Evolutionary conservation across 2,329 filamentous ascomycete genomes (phyloP).

Genomic region (Mycocentrospora acerina): DNA sequence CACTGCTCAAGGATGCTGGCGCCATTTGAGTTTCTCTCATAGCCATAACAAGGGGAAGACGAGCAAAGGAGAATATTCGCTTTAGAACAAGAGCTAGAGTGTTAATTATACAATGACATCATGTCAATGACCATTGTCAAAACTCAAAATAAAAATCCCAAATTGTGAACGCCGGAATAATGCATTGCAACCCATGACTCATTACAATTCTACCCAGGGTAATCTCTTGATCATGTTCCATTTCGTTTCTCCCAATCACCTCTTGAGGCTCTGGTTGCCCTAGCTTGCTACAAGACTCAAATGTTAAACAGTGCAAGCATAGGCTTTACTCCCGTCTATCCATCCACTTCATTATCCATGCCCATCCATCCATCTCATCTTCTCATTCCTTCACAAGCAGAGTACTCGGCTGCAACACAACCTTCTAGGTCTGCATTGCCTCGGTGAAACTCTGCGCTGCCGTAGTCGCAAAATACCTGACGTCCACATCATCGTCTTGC

Average conservation of each 20-base stretch:
- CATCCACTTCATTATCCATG: conserved; percentile 33
- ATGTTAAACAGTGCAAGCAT: conserved; percentile 14
- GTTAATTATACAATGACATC: too few relatives aligned
- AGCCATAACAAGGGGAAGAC: too few relatives aligned
- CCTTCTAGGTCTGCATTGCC: conserved; percentile 43
- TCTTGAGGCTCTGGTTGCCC: conserved; percentile 9
- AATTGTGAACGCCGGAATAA: conserved; percentile 8
- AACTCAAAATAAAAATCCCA: too few relatives aligned
- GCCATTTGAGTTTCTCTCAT: conserved; percentile 62
- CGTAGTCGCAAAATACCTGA: conserved; percentile 94
- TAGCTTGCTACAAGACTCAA: conserved; percentile 24
- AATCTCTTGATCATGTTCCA: conserved; percentile 29
- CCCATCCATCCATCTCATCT: conserved; percentile 32
- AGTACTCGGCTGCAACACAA: conserved; percentile 9
- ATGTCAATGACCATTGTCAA: too few relatives aligned
- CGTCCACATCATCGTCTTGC: conserved; percentile 96
- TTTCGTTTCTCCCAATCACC: conserved; percentile 22
- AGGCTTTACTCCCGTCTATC: conserved; percentile 18
- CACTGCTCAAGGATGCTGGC: conserved; percentile 64
- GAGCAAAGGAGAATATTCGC: too few relatives aligned
- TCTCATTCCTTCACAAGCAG: conserved; percentile 16
- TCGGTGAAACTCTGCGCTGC: conserved; percentile 62
- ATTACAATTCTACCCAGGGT: conserved; percentile 32
- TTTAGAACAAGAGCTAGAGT: too few relatives aligned
- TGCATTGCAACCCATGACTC: conserved; percentile 19